Base-by-base conservation (phyloP, 192 early-diverging fungal species). In the Chytriomyces hyalinus region DNA sequence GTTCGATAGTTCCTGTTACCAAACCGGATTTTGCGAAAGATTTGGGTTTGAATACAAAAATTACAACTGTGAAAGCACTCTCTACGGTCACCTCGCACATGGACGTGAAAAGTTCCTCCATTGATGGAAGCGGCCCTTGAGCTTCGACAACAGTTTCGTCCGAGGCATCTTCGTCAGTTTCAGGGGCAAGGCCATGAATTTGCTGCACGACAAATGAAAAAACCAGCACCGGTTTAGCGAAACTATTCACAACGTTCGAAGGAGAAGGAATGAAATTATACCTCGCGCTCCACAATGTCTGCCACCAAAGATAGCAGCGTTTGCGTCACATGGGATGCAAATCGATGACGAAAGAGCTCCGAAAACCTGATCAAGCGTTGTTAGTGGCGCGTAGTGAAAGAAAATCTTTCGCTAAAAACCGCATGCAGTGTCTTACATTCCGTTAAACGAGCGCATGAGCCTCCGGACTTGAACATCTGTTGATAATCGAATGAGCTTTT, bases 291-390 rank as follows among this genome's bases (percentile, higher is more conserved):
- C 8, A 94, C 87, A 61, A 92, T 82, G 68, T 90, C 88, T 0
- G 92, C 92, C 22, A 87, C 89, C 5, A 94, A 77, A 8, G 88
- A 85, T 60, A 96, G 79, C 17, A 96, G 77, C 15, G 94, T 94
- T 86, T 96, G 95, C 63, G 90, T 89, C 0, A 94, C 94, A 73
- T 96, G 95, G 0, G 94, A 95, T 3, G 93, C 93, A 76, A 93
- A 95, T 64, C 91, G 92, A 77, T 96, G 94, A 17, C 89, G 86
- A 46, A 94, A 93, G 50, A 96, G 84, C 66, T 89, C 86, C 28
- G 88, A 69, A 49, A 82, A 87, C 65, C 84, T 84, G 36, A 36
- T 36, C 36, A 36, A 36, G 36, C 36, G 0, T 36, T 36, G 36
- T 36, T 2, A 36, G 36, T 36, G 36, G 36, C 1, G 3, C 4